A percentile compares a stretch with the other conserved stretches of the same genome.
Evolutionary conservation across 331 rosid species (phyloP).

Genomic region (Stylosanthes scabra): DNA sequence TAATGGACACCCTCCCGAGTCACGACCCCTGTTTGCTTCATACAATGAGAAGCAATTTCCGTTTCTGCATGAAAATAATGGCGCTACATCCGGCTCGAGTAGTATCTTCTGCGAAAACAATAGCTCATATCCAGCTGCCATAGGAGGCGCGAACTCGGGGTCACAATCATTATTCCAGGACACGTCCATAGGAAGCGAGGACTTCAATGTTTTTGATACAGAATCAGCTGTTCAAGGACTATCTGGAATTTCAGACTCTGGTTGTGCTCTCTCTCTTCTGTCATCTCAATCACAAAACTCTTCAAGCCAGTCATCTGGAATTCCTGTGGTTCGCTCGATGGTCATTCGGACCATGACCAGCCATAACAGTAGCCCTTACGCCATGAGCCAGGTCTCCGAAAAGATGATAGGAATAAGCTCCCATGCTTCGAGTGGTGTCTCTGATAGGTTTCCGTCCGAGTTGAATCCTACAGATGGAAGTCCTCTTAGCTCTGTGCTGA

Average conservation of each 20-base stretch:
- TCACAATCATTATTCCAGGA: constrained; percentile 57
- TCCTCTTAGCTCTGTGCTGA: constrained; percentile 48
- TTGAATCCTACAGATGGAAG: constrained; percentile 53
- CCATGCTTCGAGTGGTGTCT: constrained; percentile 58
- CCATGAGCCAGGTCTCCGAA: constrained; percentile 53
- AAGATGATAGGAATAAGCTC: constrained; percentile 56
- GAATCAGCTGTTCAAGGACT: constrained; percentile 65
- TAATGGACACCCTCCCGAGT: constrained; percentile 47
- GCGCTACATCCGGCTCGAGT: constrained; percentile 46
- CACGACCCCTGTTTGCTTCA: constrained; percentile 54
- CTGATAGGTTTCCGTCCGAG: constrained; percentile 57
- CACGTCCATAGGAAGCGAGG: constrained; percentile 58
- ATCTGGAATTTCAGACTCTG: constrained; percentile 63
- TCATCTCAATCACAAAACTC: constrained; percentile 83
- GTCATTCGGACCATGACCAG: constrained; percentile 47
- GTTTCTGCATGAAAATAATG: constrained; percentile 58
- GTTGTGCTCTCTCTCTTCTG: constrained; percentile 99
- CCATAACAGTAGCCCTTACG: constrained; percentile 58
- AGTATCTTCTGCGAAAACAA: constrained; percentile 52
- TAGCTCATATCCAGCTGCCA: constrained; percentile 47
- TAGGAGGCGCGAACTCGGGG: constrained; percentile 48
- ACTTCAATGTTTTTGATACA: constrained; percentile 58
- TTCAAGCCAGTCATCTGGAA: constrained; percentile 62
- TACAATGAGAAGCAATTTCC: constrained; percentile 52
- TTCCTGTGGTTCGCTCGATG: constrained; percentile 51